Base-by-base conservation (phyloP, 257 asterid genomes). In the Penstemon davidsonii region DNA sequence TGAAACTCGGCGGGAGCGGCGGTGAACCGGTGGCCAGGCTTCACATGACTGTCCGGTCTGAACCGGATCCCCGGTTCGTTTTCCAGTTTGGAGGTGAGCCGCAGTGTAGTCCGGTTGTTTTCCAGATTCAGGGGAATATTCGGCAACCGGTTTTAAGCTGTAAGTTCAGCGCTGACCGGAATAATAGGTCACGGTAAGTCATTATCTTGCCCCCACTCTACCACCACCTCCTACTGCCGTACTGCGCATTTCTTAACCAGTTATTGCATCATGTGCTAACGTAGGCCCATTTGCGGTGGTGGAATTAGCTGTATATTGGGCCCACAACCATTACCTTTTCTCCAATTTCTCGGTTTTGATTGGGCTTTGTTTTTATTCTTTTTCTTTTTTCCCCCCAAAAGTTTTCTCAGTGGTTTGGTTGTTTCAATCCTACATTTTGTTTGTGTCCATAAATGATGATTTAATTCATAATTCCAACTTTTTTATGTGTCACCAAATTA, bases 81-180 rank as follows among this genome's bases (percentile, higher is more conserved):
- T 91, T 91, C 67, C 97, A 91, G 72, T 91, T 91, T 63, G 97
- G 93, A 7, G 95, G 96, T 9, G 97, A 88, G 64, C 97, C 97
- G 80, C 91, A 91, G 80, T 86, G 95, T 53, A 91, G 96, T 72
- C 96, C 97, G 67, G 95, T 91, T 7, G 93, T 91, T 42, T 88
- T 82, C 51, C 97, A 91, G 83, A 81, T 88, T 70, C 95, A 91
- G 64, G 95, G 90, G 78, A 88, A 77, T 62, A 88, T 88, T 3
- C 38, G 88, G 67, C 97, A 88, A 75, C 97, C 97, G 81, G 91
- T 91, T 84, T 91, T 91, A 67, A 91, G 97, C 81, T 88, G 97
- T 78, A 91, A 91, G 74, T 91, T 91, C 71, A 85, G 73, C 71
- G 96, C 96, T 39, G 97, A 88, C 67, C 84, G 93, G 68, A 84